phyloP scores from a whole-genome alignment of 306 rosid genomes.

The Acacia acuminata region DNA sequence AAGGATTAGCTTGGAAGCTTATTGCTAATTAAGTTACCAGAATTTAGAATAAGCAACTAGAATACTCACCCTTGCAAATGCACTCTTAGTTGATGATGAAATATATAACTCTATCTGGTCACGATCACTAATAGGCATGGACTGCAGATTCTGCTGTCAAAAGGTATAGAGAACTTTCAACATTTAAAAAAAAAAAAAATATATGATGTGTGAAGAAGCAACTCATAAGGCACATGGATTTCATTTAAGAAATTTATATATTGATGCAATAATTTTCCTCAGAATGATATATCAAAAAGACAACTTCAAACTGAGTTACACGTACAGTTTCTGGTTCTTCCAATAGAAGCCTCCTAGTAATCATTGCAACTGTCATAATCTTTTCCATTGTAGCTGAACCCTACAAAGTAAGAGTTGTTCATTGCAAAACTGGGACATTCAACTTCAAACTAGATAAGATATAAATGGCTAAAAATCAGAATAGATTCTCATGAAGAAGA shows the following conservation, averaged over 20 bases:
- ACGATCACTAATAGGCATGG: conserved; percentile 68
- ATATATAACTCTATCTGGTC: conserved; percentile 91
- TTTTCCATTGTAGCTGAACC: conserved; percentile 77
- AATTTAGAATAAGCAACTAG: conserved; percentile 24
- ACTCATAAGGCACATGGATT: background rate
- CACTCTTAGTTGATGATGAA: conserved; percentile 73
- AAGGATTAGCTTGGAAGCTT: background rate
- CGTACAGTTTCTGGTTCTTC: conserved; percentile 86
- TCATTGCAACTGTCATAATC: conserved; percentile 84
- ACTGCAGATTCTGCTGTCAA: conserved; percentile 61
- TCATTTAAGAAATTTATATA: conserved; percentile 5
- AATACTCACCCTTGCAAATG: conserved; percentile 82
- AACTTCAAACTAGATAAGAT: conserved; percentile 21
- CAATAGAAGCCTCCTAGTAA: conserved; percentile 88
- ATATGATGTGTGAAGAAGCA: background rate
- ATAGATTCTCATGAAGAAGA: conserved; percentile 20
- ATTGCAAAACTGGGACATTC: conserved; percentile 26
- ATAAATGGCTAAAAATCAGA: conserved; percentile 22
- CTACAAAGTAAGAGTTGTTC: conserved; percentile 46
- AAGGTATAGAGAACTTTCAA: conserved; percentile 23
- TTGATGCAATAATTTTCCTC: conserved; percentile 9
- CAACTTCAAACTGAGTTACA: conserved; percentile 31
- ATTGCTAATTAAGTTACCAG: conserved; percentile 24
- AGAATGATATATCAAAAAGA: conserved; percentile 33
- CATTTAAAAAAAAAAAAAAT: background rate